These are phyloP conservation scores for Mercurialis annua DNA, from an alignment of 345 rosid genomes.

Conservation along the genomic window DNA sequence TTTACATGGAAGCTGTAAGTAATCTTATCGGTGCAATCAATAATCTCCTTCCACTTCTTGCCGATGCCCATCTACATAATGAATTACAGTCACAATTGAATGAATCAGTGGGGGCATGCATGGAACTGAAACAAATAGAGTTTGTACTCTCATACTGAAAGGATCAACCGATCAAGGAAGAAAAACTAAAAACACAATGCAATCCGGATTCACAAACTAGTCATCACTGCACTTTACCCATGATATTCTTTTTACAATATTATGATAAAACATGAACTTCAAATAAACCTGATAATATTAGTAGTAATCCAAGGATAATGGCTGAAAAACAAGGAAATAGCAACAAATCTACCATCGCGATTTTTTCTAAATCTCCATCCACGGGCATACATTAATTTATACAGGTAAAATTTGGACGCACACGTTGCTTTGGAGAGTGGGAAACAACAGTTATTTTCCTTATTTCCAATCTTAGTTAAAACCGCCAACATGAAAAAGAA, in stretches of 20 bases:
- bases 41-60: conserved; percentile 92
- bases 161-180: neutral
- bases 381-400: neutral
- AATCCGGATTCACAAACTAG: too few species aligned
- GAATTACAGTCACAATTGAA: neutral
- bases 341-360: neutral
- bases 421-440: neutral
- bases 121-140: neutral
- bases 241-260: too few species aligned
- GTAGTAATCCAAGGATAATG: neutral
- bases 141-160: neutral
- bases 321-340: neutral
- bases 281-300: neutral
- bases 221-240: too few species aligned
- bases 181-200: neutral
- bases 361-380: neutral
- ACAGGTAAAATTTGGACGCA: neutral
- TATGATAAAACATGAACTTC: too few species aligned
- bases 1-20: conserved; percentile 78
- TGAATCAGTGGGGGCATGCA: neutral
- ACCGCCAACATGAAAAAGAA: too few species aligned
- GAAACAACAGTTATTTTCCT: neutral
- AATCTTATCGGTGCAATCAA: conserved; percentile 67
- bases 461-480: too few species aligned
- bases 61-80: conserved; percentile 72